These are phyloP conservation scores for Penicillium ochrochloron DNA, from an alignment of 495 filamentous ascomycete genomes.

Conservation along the genomic window DNA sequence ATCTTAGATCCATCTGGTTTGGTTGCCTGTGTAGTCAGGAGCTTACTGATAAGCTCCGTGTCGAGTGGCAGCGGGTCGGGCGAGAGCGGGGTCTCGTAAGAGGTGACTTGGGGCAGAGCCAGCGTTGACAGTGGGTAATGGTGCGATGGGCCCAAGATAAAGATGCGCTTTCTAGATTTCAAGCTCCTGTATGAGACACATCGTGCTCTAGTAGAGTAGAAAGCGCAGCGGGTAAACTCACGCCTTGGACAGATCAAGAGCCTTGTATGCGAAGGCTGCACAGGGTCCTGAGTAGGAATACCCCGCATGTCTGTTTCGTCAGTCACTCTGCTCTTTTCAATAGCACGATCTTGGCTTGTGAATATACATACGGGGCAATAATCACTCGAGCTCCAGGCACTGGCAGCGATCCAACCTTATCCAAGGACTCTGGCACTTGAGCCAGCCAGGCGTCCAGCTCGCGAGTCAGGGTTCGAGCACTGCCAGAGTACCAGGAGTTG, in stretches of 20 bases:
- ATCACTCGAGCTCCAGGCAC: slow-evolving; percentile 80
- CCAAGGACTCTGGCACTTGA: slow-evolving; percentile 67
- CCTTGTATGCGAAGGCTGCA: slow-evolving; percentile 94
- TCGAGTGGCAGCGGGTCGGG: slow-evolving; percentile 76
- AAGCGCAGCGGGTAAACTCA: slow-evolving; percentile 38
- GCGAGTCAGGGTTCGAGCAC: slow-evolving; percentile 58
- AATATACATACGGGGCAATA: slow-evolving; percentile 84
- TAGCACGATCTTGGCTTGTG: neutral
- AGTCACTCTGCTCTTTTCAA: slow-evolving; percentile 10
- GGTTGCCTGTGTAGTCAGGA: slow-evolving; percentile 56
- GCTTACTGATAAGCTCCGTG: slow-evolving; percentile 61
- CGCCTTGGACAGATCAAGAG: slow-evolving; percentile 82
- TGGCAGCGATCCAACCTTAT: slow-evolving; percentile 64
- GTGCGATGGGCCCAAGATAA: slow-evolving; percentile 93
- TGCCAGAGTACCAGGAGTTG: slow-evolving; percentile 85
- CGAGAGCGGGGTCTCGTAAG: slow-evolving; percentile 86
- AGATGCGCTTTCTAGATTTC: slow-evolving; percentile 75
- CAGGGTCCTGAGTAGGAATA: slow-evolving; percentile 94
- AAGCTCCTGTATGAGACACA: slow-evolving; percentile 13
- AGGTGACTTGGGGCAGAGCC: slow-evolving; percentile 73
- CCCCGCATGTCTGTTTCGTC: slow-evolving; percentile 77
- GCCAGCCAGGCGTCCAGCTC: slow-evolving; percentile 83
- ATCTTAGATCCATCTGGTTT: slow-evolving; percentile 43
- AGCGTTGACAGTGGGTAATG: slow-evolving; percentile 78
- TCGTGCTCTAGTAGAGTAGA: neutral